Evolutionary conservation across 1,284 basidiomycete genomes (phyloP), one percentile per base, ranked within the genome.

Genomic region (Ceratobasidium sp.): DNA sequence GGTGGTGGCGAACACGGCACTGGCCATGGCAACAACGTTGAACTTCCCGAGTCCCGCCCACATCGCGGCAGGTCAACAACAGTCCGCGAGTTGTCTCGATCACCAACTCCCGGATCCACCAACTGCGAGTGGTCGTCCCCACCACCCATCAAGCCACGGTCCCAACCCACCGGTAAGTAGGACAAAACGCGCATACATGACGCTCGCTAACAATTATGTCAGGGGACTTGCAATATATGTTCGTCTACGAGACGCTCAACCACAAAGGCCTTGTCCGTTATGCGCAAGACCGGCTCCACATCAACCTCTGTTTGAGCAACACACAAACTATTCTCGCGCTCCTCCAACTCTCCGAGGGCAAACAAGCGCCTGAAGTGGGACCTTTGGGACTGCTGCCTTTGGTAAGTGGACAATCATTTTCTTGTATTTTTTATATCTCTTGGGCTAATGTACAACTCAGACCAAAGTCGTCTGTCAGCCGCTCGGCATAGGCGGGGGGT

Each of bases 331-430:
- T 69, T 58, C 49, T 69, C 26, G 20, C 3, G 33, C 20, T 17
- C 11, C 33, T 69, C 53, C 47, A 28, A 45, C n/a, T 56, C 28
- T 53, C 67, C 47, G 8, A 69, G 67, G 42, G 20, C 4, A 4
- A 69, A 69, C 54, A 58, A 31, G 23, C 54, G 54, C 1, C 53
- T 69, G 13, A 58, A 45, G 53, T 69, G 67, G 67, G 67, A 69
- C 13, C 39, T 69, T 13, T 28, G 67, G 23, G 39, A 33, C 53
- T 17, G n/a, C 37, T 23, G 67, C 6, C 67, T 69, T 69, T 28
- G 53, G 67, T 56, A 33, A 15, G 49, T 58, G 5, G 11, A 37
- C n/a, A 15, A n/a, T n/a, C n/a, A n/a, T n/a, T n/a, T n/a, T 2
- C 20, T 2, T 37, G 15, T 6, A 3, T 35, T 7, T 23, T 28